Percentiles rank a stretch among this genome's conserved stretches.
Conservation (phyloP, 129 eudicot genomes). For the Ambrosia artemisiifolia region DNA sequence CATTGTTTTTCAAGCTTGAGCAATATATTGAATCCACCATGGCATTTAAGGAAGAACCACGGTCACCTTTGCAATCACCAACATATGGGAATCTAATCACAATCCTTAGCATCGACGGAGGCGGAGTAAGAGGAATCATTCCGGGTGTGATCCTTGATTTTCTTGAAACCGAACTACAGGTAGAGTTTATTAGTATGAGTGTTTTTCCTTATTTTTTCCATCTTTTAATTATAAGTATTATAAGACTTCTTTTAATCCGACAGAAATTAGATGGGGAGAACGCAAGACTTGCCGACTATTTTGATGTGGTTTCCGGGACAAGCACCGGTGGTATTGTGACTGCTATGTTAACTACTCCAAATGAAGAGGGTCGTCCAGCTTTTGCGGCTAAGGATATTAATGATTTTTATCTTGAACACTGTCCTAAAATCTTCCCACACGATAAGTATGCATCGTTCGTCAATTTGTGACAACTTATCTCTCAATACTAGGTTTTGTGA, state of each 20-base stretch:
- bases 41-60: conserved; percentile 23
- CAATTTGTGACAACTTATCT: background rate
- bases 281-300: conserved; percentile 54
- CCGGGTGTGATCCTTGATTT: conserved; percentile 44
- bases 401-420: conserved; percentile 44
- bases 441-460: background rate
- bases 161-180: conserved; percentile 39
- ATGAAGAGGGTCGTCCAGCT: conserved; percentile 41
- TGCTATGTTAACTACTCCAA: conserved; percentile 53
- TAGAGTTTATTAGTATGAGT: background rate
- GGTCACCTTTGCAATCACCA: conserved; percentile 31
- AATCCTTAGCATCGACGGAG: conserved; percentile 57
- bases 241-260: background rate
- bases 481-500: no score
- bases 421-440: conserved; percentile 59
- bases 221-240: background rate
- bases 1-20: background rate
- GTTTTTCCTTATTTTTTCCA: background rate
- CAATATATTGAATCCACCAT: background rate
- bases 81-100: conserved; percentile 39
- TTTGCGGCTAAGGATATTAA: conserved; percentile 46
- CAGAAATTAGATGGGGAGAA: conserved; percentile 49
- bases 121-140: conserved; percentile 58
- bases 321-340: conserved; percentile 65
- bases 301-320: conserved; percentile 57